Percentiles rank a stretch among this genome's conserved stretches.
These are phyloP conservation scores for Pharus latifolius DNA, from an alignment of 176 grass and related monocot species.

Conservation along the genomic window DNA sequence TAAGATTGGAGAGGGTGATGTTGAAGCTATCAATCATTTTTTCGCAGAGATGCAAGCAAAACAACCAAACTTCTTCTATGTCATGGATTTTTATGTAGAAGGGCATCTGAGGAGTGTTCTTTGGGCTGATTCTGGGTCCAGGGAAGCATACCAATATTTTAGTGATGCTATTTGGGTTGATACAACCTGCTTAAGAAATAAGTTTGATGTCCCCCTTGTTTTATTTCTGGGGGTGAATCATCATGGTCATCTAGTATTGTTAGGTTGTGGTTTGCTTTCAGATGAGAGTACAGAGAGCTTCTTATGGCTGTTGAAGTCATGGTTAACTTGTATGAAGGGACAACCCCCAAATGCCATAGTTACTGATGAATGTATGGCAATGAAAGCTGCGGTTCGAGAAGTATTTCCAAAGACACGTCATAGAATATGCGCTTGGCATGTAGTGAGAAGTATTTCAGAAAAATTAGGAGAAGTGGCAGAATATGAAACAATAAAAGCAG, in stretches of 20 bases:
- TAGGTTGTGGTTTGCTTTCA: conserved; percentile 70
- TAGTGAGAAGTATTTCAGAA: conserved; percentile 37
- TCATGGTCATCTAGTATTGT: conserved; percentile 59
- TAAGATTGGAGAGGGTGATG: conserved; percentile 47
- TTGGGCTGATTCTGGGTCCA: conserved; percentile 71
- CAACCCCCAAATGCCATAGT: conserved; percentile 41
- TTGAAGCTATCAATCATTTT: conserved; percentile 34
- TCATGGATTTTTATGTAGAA: conserved; percentile 67
- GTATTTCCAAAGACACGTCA: conserved; percentile 48
- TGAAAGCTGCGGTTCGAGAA: conserved; percentile 43
- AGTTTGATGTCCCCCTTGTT: conserved; percentile 44
- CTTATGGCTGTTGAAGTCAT: conserved; percentile 61
- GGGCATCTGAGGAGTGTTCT: conserved; percentile 63
- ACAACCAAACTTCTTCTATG: conserved; percentile 63
- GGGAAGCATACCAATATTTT: conserved; percentile 53
- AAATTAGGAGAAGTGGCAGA: conserved; percentile 33
- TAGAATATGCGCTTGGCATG: conserved; percentile 47
- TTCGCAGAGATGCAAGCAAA: conserved; percentile 54
- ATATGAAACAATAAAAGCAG: conserved; percentile 32
- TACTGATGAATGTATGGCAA: conserved; percentile 43
- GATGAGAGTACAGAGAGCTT: conserved; percentile 72
- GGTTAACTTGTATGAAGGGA: conserved; percentile 60
- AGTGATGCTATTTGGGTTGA: conserved; percentile 52
- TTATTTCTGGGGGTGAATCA: conserved; percentile 56
- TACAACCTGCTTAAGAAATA: conserved; percentile 53